Base-by-base conservation (phyloP, 2,329 filamentous ascomycete species). In the Pseudogymnoascus sp. region DNA sequence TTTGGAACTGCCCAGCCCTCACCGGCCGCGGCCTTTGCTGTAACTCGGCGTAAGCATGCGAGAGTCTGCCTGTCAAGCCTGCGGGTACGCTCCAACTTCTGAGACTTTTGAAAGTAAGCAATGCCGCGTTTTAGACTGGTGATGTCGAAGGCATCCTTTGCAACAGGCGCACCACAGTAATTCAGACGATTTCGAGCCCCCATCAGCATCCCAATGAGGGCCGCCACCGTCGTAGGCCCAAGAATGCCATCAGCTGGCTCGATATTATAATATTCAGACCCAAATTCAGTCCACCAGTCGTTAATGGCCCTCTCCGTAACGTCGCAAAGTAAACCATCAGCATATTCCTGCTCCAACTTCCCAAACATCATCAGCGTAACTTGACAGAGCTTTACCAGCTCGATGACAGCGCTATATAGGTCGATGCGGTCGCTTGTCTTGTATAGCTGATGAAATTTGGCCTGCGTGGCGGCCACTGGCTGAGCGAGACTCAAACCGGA, bases 281-380 rank as follows among this genome's bases (percentile, higher is more conserved):
- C 94, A 64, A 97, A 88, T 70, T 96, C 91, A 1, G 90, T 87
- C 94, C 94, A 97, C 94, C 94, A 99, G 73, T 97, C 90, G 65
- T 87, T 88, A 69, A 97, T 86, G 1, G 92, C 91, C 65, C 83
- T 87, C 73, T 99, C 94, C 0, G 94, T 97, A 45, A 94, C 81
- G 76, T 99, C 94, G 73, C 94, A 99, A 2, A 99, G 82, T 23
- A 97, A 77, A 0, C 94, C 94, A 70, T 99, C 94, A 6, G 91
- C 90, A 72, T 96, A 97, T 67, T 92, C 90, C 30, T 88, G 83
- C n/a, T 90, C 87, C 5, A 97, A 79, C 72, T 92, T 91, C 61
- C 88, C 90, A 74, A 97, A 99, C 64, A 97, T 79, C 71, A 90
- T 88, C 64, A 99, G 77, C 0, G 94, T 92, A 35, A 91, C 85